phyloP scores from a whole-genome alignment of 75 land plant species.

The Cryptomeria japonica region DNA sequence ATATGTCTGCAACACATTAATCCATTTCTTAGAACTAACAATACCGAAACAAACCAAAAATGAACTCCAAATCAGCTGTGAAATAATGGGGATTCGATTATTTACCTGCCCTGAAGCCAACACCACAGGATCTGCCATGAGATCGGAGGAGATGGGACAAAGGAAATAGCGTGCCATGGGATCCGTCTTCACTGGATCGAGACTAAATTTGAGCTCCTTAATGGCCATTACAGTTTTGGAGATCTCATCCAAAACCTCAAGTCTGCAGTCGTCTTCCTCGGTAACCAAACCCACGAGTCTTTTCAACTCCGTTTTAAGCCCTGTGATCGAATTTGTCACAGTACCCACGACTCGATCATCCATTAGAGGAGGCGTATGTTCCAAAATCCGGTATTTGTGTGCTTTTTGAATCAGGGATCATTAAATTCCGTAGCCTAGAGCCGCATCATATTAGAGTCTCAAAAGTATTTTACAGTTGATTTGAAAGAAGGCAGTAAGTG shows the following conservation, averaged over 20 bases:
- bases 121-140: conserved; percentile 83
- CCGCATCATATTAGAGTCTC: too few species aligned
- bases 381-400: too few species aligned
- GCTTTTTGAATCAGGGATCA: too few species aligned
- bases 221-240: conserved; percentile 10
- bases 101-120: conserved; percentile 66
- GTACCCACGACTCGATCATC: background rate
- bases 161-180: conserved; percentile 45
- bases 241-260: conserved; percentile 31
- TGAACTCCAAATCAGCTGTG: background rate
- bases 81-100: background rate
- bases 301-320: conserved; percentile 41
- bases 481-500: too few species aligned
- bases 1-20: conserved; percentile 58
- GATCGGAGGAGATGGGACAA: conserved; percentile 69
- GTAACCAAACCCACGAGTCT: conserved; percentile 29
- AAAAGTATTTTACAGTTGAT: too few species aligned
- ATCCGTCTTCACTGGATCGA: conserved; percentile 19
- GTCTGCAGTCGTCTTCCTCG: conserved; percentile 20
- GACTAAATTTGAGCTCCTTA: conserved; percentile 23
- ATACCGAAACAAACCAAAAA: too few species aligned
- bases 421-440: too few species aligned
- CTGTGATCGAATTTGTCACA: background rate
- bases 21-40: background rate
- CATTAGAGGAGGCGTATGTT: background rate